Evolutionary conservation across 805 yeast species (phyloP).

Genomic region (Candida nanaspora): DNA sequence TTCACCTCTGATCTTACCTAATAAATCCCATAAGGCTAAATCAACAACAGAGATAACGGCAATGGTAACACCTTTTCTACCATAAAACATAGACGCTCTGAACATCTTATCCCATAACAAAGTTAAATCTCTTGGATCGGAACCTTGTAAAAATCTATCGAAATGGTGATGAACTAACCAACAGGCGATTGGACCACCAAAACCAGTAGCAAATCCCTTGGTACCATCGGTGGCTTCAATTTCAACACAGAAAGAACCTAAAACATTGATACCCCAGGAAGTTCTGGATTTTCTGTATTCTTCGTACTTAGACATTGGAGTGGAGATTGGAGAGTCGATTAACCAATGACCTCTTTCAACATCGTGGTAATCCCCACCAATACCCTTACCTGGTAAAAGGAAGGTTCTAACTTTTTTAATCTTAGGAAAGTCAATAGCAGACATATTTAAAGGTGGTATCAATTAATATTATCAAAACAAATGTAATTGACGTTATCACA

Average conservation of each 20-base stretch:
- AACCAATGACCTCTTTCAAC: slow-evolving; percentile 44
- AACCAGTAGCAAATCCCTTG: slow-evolving; percentile 44
- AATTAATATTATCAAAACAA: background rate
- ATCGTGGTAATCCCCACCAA: slow-evolving; percentile 46
- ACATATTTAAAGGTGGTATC: background rate
- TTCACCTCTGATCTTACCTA: slow-evolving; percentile 42
- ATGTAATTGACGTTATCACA: too few relatives aligned
- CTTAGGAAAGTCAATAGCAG: slow-evolving; percentile 30
- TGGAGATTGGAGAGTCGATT: slow-evolving; percentile 37
- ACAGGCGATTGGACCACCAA: slow-evolving; percentile 45
- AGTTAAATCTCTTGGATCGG: slow-evolving; percentile 40
- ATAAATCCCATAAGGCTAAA: slow-evolving; percentile 43
- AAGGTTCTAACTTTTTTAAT: slow-evolving; percentile 36
- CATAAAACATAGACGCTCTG: slow-evolving; percentile 44
- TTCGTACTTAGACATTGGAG: slow-evolving; percentile 42
- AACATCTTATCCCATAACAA: slow-evolving; percentile 41
- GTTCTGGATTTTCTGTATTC: slow-evolving; percentile 38
- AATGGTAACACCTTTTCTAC: slow-evolving; percentile 41
- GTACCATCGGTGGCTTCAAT: slow-evolving; percentile 42
- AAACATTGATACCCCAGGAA: slow-evolving; percentile 44
- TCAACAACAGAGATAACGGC: slow-evolving; percentile 42
- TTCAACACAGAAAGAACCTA: slow-evolving; percentile 44
- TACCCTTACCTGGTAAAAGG: slow-evolving; percentile 35
- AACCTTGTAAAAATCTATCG: slow-evolving; percentile 36
- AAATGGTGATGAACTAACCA: slow-evolving; percentile 41